These are phyloP conservation scores for Astrothelium macrocarpum DNA, from an alignment of 495 filamentous ascomycete species.

Conservation along the genomic window DNA sequence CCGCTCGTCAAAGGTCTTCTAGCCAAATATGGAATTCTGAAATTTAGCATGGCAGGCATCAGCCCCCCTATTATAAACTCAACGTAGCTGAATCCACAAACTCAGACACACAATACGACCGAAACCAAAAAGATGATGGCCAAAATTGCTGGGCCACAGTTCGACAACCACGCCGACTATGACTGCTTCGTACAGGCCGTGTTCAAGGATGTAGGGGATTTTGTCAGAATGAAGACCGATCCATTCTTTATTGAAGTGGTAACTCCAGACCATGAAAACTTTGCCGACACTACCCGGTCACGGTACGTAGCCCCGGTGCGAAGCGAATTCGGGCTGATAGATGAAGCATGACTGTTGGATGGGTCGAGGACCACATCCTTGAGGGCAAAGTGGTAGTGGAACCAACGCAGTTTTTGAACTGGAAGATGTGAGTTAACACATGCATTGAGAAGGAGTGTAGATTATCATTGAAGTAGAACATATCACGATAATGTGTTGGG, in stretches of 20 bases:
- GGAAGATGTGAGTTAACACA: no score
- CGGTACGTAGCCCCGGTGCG: background rate
- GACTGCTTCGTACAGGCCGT: slow-evolving; percentile 21
- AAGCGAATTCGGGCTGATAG: background rate
- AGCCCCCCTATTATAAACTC: background rate
- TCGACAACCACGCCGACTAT: slow-evolving; percentile 21
- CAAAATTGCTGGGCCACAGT: slow-evolving; percentile 20
- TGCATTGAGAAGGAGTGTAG: background rate
- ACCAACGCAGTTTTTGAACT: no score
- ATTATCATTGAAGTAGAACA: background rate
- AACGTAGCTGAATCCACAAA: background rate
- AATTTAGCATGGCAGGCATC: slow-evolving; percentile 19
- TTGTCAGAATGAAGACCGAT: slow-evolving; percentile 24
- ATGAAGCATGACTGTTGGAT: background rate
- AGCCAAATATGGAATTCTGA: slow-evolving; percentile 22
- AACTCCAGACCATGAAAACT: slow-evolving; percentile 25
- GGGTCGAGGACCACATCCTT: background rate
- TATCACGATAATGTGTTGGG: no score
- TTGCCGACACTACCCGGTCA: slow-evolving; percentile 17
- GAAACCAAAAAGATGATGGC: slow-evolving; percentile 16
- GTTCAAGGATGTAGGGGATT: slow-evolving; percentile 20
- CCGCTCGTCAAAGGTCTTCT: slow-evolving; percentile 22
- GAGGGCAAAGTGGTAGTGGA: background rate
- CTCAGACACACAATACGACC: slow-evolving; percentile 22
- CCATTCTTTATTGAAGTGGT: slow-evolving; percentile 19